Evolutionary conservation across 495 filamentous ascomycete species (phyloP), one percentile per base, ranked within the genome.

Genomic region (Pseudoneurospora amorphoporcata): DNA sequence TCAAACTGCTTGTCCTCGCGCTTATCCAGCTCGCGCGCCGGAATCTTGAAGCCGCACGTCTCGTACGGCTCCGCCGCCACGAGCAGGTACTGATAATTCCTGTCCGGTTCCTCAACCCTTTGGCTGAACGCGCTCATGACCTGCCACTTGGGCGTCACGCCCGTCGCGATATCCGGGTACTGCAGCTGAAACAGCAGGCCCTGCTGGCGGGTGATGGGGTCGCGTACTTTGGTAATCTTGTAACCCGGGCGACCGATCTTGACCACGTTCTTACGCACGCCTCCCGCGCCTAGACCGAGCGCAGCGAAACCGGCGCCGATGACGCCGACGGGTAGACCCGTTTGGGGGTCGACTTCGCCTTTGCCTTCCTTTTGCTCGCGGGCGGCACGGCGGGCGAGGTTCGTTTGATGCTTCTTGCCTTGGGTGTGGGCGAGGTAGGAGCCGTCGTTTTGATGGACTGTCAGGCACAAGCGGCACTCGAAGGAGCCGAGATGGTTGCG

Each of bases 361-460:
- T 78, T 86, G 71, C 90, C 96, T 75, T 98, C 94, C 79, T 94
- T 93, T 80, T 94, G 92, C 82, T 99, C 95, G 71, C 92, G 89
- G 10, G 95, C 96, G 8, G 96, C 96, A 75, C 95, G 92, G 0
- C 95, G 91, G 19, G 95, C 96, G n/a, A 99, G 91, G 82, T 99
- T 99, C 68, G 95, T 98, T 83, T 98, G 96, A 80, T 99, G 95
- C 86, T 99, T 99, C 76, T 95, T 93, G 68, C 95, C 95, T 83
- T 99, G 95, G 10, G 95, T 99, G 84, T 99, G 95, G 0, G 95
- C 94, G 76, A 99, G 94, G 84, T 99, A 99, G 70, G 95, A 98
- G 75, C 95, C 95, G 84, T 99, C 95, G 83, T 99, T 99, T 78
- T 99, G 95, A 86, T 99, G 95, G n/a, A 98, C 96, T 3, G 95